A percentile compares a stretch with the other conserved stretches of the same genome.
phyloP scores from a whole-genome alignment of 1,139 yeast genomes.

The Taphrina populina region DNA sequence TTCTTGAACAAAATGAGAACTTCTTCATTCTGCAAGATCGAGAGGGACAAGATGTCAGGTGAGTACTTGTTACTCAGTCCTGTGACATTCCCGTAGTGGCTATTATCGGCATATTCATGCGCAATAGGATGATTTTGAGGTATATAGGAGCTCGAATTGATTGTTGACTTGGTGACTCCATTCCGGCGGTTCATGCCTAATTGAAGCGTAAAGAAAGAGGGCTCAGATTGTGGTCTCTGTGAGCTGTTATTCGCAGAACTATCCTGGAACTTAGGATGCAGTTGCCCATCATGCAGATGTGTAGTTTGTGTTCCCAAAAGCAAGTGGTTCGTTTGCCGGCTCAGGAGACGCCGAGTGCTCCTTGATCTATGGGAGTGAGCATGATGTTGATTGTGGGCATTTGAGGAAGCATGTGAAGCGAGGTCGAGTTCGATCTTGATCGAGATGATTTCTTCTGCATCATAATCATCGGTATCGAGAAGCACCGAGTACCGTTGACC shows the following conservation, averaged over 20 bases:
- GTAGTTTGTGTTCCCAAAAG: not conserved
- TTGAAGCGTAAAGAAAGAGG: not conserved
- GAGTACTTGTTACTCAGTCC: constrained; percentile 39
- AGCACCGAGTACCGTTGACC: constrained; percentile 68
- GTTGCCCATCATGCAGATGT: constrained; percentile 38
- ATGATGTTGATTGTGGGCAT: not conserved
- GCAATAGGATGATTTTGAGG: constrained; percentile 3
- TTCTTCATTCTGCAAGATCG: constrained; percentile 51
- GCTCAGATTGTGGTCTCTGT: constrained; percentile 14
- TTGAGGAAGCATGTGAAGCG: constrained; percentile 34
- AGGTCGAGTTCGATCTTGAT: constrained; percentile 41
- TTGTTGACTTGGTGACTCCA: constrained; percentile 1
- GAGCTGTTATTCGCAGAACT: constrained; percentile 34
- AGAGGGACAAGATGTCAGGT: constrained; percentile 37
- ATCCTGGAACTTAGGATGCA: constrained; percentile 38
- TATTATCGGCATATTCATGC: not conserved
- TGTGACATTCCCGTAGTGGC: not conserved
- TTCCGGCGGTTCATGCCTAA: constrained; percentile 3
- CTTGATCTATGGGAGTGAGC: too few species aligned
- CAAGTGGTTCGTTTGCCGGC: too few species aligned
- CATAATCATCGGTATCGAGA: constrained; percentile 56
- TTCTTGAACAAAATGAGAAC: constrained; percentile 65
- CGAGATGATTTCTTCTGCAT: constrained; percentile 39
- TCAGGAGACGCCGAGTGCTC: too few species aligned
- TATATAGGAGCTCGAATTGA: constrained; percentile 1